Evolutionary conservation across 108 stramenopile genomes (phyloP).

Genomic region (Pseudonitzschia delicatissima): DNA sequence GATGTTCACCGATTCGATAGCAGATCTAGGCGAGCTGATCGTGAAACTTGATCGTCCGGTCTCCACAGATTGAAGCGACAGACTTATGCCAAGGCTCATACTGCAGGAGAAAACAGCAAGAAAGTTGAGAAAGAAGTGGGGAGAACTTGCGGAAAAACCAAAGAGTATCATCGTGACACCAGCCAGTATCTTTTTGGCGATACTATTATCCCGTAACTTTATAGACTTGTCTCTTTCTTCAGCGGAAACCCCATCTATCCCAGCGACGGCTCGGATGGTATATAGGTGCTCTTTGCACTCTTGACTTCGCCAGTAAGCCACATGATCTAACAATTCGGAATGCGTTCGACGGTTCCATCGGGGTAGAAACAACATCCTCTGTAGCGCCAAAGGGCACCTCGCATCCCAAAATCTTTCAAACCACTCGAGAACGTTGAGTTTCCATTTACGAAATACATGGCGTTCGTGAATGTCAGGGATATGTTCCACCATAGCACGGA

Average conservation of each 20-base stretch:
- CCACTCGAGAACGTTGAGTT: neutral
- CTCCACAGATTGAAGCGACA: slow-evolving; percentile 67
- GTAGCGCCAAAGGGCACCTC: slow-evolving; percentile 53
- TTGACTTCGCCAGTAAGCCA: slow-evolving; percentile 39
- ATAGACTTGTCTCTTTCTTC: slow-evolving; percentile 19
- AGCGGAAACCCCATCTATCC: slow-evolving; percentile 30
- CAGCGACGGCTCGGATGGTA: slow-evolving; percentile 36
- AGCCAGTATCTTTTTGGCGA: slow-evolving; percentile 33
- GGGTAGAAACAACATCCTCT: slow-evolving; percentile 39
- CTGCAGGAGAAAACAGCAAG: slow-evolving; percentile 55
- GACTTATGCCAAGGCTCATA: slow-evolving; percentile 42
- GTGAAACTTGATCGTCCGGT: slow-evolving; percentile 30
- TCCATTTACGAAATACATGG: neutral
- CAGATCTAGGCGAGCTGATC: slow-evolving; percentile 24
- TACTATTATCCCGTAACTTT: slow-evolving; percentile 18
- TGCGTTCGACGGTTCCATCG: slow-evolving; percentile 51
- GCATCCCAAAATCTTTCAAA: slow-evolving; percentile 40
- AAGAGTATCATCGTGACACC: slow-evolving; percentile 40
- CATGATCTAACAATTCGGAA: slow-evolving; percentile 36
- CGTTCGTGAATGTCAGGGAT: neutral
- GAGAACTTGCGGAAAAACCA: slow-evolving; percentile 50
- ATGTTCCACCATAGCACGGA: slow-evolving; percentile 46
- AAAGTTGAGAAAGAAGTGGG: slow-evolving; percentile 64
- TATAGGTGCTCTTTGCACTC: slow-evolving; percentile 33
- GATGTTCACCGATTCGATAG: slow-evolving; percentile 43